Evolutionary conservation across 805 yeast species (phyloP), one percentile per base, ranked within the genome.

Genomic region (Komagataella mondaviorum): DNA sequence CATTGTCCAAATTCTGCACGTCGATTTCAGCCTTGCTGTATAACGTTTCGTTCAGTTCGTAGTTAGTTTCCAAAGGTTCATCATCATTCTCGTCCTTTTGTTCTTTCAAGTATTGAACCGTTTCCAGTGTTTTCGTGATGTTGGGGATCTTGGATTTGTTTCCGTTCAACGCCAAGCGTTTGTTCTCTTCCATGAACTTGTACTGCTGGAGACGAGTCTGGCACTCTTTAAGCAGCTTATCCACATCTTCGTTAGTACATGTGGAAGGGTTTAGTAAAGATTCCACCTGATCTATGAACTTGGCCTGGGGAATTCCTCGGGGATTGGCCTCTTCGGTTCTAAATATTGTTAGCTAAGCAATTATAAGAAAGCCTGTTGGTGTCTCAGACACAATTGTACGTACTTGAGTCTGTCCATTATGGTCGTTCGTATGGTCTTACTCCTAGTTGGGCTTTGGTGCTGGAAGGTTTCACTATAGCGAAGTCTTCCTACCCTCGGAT

Each of bases 291-390:
- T 85, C 95, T 50, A 93, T 81, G 65, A 93, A 93, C 45, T 95
- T 96, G 1, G 99, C 99, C 62, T 87, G 85, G 6, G 99, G 99
- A 52, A 93, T 93, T 3, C 99, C 99, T 56, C 98, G 77, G 7
- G 97, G 93, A 61, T 93, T 93, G 22, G 81, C 69, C 49, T 78
- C 74, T 2, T 75, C 76, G 12, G 83, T 74, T 59, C 83, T 80
- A 53, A 56, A 58, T 22, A 24, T 45, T 23, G 50, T 51, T 45
- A 50, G 51, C 30, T 43, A n/a, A 18, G 17, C 16, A 23, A 16
- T 23, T 17, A 10, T 10, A 6, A 36, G 8, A 10, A 39, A 8
- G 18, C 6, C 4, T 12, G n/a, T 23, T n/a, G n/a, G 20, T 4
- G 24, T 6, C 10, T 16, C 36, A 48, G 6, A 47, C 24, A 4